Evolutionary conservation across 805 yeast genomes (phyloP), one percentile per base, ranked within the genome.

Genomic region (Cyberlindnera petersonii): DNA sequence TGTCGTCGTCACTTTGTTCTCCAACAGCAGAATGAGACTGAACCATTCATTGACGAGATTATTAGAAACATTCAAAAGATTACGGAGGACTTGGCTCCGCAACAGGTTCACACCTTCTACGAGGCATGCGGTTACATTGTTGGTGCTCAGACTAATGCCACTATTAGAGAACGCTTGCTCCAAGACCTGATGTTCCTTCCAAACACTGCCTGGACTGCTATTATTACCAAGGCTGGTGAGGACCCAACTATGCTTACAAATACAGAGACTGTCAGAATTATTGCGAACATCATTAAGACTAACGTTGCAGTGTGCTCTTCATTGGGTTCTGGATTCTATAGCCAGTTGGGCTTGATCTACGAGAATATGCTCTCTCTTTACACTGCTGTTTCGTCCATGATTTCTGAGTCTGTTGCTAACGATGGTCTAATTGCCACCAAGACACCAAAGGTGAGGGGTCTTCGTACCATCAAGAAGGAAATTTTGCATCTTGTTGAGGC

Each of bases 111-210:
- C 61, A 88, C 97, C 2, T 93, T 93, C 59, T 93, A 93, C 62
- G 96, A 86, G 66, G 98, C 98, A 1, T 91, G 98, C 69, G 97
- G 97, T 52, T 79, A 84, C 44, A 91, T 93, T 40, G 77, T 93
- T 26, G 77, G 89, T 37, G 96, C 96, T 10, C 97, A 91, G 62
- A 77, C 82, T 26, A 74, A 80, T 31, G 69, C 72, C 46, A 77
- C 74, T 10, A 72, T 75, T 26, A 80, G 93, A 61, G 87, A 85
- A 44, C 75, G 80, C 44, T 69, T 89, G 39, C 71, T 88, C 38
- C 60, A 71, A 36, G 89, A 86, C 39, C 71, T 93, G 53, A 93
- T 93, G 98, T 73, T 75, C 34, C 66, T 89, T 46, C 98, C 98
- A 30, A 93, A 93, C 63, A 74, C 79, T 65, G 98, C 98, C 2